Evolutionary conservation across 2,329 filamentous ascomycete species (phyloP).

Genomic region (Aaosphaeria pasadenensis): DNA sequence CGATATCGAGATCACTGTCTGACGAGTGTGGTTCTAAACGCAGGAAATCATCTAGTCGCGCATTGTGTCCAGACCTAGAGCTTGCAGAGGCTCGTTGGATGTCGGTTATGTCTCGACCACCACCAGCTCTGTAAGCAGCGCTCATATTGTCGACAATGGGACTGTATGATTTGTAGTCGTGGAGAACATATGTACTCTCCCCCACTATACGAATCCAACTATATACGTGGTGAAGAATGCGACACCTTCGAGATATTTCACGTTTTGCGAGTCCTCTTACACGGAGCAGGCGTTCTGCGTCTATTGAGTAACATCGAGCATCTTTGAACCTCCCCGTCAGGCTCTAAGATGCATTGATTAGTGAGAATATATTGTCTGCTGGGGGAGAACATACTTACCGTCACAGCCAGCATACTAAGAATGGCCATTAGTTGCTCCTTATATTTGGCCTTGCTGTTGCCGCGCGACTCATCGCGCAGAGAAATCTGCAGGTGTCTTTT

Average conservation of each 20-base stretch:
- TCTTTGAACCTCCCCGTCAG: constrained; percentile 27
- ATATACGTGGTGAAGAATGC: constrained; percentile 43
- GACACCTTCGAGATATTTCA: constrained; percentile 41
- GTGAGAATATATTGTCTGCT: constrained; percentile 24
- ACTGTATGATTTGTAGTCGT: constrained; percentile 8
- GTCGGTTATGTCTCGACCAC: constrained; percentile 4
- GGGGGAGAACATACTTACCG: not conserved
- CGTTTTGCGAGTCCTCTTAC: constrained; percentile 35
- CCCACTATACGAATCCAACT: constrained; percentile 15
- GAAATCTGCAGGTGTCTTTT: constrained; percentile 33
- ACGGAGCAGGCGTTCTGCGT: constrained; percentile 45
- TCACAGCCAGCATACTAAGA: constrained; percentile 39
- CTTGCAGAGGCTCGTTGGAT: constrained; percentile 8
- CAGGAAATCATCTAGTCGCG: constrained; percentile 40
- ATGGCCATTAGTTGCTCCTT: constrained; percentile 47
- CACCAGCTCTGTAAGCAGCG: constrained; percentile 1
- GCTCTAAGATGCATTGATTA: not conserved
- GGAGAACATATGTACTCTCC: constrained; percentile 32
- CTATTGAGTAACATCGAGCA: constrained; percentile 39
- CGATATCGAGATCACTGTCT: constrained; percentile 39
- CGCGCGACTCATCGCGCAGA: constrained; percentile 33
- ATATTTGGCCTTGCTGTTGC: constrained; percentile 40
- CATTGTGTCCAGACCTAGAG: constrained; percentile 18
- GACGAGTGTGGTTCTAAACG: constrained; percentile 31
- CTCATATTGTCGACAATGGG: constrained; percentile 29